Base-by-base conservation (phyloP, 2,329 filamentous ascomycete genomes). In the Pseudohalonectria lignicola region DNA sequence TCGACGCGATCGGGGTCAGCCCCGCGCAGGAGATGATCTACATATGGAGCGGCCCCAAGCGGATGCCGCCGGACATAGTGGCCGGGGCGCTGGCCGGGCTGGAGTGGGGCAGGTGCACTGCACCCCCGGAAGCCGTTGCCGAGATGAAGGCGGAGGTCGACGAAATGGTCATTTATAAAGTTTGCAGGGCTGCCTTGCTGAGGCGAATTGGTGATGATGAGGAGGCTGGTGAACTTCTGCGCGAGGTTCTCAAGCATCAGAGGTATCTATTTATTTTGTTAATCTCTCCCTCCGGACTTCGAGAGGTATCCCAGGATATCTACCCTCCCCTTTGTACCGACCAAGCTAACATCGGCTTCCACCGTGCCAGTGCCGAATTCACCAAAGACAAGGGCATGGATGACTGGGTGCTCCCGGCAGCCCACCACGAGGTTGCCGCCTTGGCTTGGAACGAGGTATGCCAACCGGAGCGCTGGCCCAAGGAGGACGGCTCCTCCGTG, bases 21-120 rank as follows among this genome's bases (percentile, higher is more conserved):
- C 92, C 92, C 0, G 66, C 86, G 1, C 76, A 87, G 50, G 92
- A 96, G 63, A 94, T 96, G 82, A 79, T 83, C 11, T 94, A 90
- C 56, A 77, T 96, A 49, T 96, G 88, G 88, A 88, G 86, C 52
- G 90, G 88, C 1, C 78, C 76, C 49, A 90, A 85, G 59, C 77
- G 86, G 39, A 93, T 94, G 85, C 66, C 72, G 2, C 49, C 61
- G 1, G 61, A 62, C 0, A 74, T 90, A 42, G 64, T 94, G 12
- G 64, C 81, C 34, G 61, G 66, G 31, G 84, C 78, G 0, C 55
- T 86, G 28, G 59, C 55, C 1, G 70, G 71, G n/a, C 60, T 94
- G 10, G 63, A 66, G 0, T 94, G 74, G 74, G 61, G 64, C 17
- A 57, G 86, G 61, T 79, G 75, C 34, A 75, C 74, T 1, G 63